Percentiles rank a stretch among this genome's conserved stretches.
Conservation (phyloP, 2,329 filamentous ascomycete species). For the Diplodia scrobiculata region DNA sequence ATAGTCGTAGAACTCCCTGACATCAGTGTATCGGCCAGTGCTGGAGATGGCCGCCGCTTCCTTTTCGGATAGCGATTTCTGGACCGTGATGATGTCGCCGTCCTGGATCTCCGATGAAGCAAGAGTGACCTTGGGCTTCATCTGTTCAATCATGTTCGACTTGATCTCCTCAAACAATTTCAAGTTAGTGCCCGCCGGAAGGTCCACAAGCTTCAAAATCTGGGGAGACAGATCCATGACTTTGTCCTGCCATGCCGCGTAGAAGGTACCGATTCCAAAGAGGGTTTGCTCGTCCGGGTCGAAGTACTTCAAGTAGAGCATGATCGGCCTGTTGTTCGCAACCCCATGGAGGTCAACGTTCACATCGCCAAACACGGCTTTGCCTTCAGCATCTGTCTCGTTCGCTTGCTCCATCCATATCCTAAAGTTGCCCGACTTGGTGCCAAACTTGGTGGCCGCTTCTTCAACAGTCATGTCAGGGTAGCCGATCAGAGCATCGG, state of each 20-base stretch:
- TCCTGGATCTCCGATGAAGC: conserved; percentile 93
- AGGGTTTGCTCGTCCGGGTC: conserved; percentile 75
- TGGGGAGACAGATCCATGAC: conserved; percentile 78
- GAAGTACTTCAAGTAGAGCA: conserved; percentile 92
- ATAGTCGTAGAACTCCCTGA: conserved; percentile 89
- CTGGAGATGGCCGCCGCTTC: conserved; percentile 43
- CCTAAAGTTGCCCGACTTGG: conserved; percentile 67
- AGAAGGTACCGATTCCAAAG: conserved; percentile 77
- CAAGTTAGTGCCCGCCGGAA: conserved; percentile 73
- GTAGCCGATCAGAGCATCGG: conserved; percentile 83
- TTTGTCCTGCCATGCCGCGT: conserved; percentile 83
- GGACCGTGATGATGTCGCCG: conserved; percentile 95
- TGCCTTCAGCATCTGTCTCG: conserved; percentile 70
- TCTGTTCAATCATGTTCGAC: conserved; percentile 90
- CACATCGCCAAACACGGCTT: conserved; percentile 70
- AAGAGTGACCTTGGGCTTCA: conserved; percentile 88
- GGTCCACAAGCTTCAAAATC: conserved; percentile 82
- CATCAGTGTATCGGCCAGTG: conserved; percentile 62
- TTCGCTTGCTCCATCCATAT: conserved; percentile 78
- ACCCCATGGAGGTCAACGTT: conserved; percentile 60
- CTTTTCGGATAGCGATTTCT: conserved; percentile 62
- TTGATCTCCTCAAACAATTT: conserved; percentile 96
- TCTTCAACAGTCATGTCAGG: conserved; percentile 68
- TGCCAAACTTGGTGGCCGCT: conserved; percentile 68
- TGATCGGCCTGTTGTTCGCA: conserved; percentile 60